Percentiles rank a stretch among this genome's conserved stretches.
phyloP scores from a whole-genome alignment of 2,329 filamentous ascomycete species.

The Neofusicoccum cordaticola region DNA sequence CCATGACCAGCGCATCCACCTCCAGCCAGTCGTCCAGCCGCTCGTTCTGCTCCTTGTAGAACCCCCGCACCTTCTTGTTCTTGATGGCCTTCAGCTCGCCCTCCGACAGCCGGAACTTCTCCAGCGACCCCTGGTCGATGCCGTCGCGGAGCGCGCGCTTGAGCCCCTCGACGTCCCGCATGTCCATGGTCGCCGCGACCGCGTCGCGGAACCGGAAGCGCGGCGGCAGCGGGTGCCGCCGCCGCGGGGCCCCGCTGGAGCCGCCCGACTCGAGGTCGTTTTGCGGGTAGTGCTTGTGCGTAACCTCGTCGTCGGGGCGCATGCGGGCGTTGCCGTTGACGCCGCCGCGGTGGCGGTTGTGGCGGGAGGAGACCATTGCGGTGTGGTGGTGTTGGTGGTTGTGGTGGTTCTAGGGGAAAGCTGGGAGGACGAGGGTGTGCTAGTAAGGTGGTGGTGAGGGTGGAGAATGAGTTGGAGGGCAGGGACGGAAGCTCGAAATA shows the following conservation, averaged over 20 bases:
- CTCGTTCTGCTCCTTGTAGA: constrained; percentile 56
- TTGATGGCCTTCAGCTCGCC: constrained; percentile 50
- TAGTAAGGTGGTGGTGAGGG: not conserved
- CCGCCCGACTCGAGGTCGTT: not conserved
- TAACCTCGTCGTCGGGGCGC: not conserved
- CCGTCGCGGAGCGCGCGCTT: constrained; percentile 50
- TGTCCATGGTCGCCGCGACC: constrained; percentile 45
- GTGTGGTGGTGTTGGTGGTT: not conserved
- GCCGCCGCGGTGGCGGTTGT: not conserved
- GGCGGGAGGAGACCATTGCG: constrained; percentile 6
- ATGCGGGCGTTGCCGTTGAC: not conserved
- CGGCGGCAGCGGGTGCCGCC: constrained; percentile 1
- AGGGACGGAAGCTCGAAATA: not conserved
- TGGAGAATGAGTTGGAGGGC: not conserved
- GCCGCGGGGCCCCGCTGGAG: not conserved
- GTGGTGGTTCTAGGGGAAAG: not conserved
- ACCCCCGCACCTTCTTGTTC: constrained; percentile 52
- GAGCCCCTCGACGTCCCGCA: constrained; percentile 45
- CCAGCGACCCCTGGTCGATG: constrained; percentile 45
- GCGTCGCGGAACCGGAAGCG: constrained; percentile 48
- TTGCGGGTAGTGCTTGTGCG: not conserved
- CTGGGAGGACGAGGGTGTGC: not conserved
- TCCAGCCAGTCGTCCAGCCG: constrained; percentile 58
- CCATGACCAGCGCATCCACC: constrained; percentile 56
- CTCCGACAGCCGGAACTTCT: constrained; percentile 41